Base-by-base conservation (phyloP, 495 filamentous ascomycete genomes). In the Xylaria castorea region DNA sequence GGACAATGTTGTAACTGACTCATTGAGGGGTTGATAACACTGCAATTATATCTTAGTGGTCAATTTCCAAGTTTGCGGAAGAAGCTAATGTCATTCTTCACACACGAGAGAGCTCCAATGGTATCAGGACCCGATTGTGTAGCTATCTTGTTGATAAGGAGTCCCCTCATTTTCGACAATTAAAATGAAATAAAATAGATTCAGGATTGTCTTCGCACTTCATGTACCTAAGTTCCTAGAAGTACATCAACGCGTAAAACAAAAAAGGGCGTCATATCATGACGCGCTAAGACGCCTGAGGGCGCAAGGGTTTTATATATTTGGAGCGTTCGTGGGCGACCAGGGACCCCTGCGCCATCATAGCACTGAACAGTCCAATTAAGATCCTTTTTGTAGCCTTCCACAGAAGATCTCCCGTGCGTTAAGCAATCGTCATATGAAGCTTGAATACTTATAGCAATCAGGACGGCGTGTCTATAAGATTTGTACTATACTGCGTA, bases 261-360 rank as follows among this genome's bases (percentile, higher is more conserved):
- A 3, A 55, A 22, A n/a, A 27, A 22, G n/a, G 18, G 20, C n/a
- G 22, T 53, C 50, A 1, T 25, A 53, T 53, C 50, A 27, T 53
- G 50, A 53, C 22, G 50, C 25, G 57, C 57, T 9, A 20, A 38
- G 34, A 60, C 14, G 14, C 5, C n/a, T 38, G 8, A 27, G 22
- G 20, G 36, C 20, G 60, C 60, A 42, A 42, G 60, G 60, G 38
- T 63, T 36, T 25, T 63, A 12, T 36, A n/a, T 44, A 63, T 44
- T 44, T 40, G 11, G 61, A 46, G 53, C 22, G 51, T 57, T 16
- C 51, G 11, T 11, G 25, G 51, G 25, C 50, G 11, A 53, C 11
- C 22, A 12, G 22, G 22, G 22, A 27, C 53, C 14, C 53, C 18
- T 3, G 5, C n/a, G 32, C 25, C 51, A 55, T 30, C 27, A 50